A percentile compares a stretch with the other conserved stretches of the same genome.
phyloP scores from a whole-genome alignment of 768 basidiomycete genomes.

The Melanogaster broomeanus region DNA sequence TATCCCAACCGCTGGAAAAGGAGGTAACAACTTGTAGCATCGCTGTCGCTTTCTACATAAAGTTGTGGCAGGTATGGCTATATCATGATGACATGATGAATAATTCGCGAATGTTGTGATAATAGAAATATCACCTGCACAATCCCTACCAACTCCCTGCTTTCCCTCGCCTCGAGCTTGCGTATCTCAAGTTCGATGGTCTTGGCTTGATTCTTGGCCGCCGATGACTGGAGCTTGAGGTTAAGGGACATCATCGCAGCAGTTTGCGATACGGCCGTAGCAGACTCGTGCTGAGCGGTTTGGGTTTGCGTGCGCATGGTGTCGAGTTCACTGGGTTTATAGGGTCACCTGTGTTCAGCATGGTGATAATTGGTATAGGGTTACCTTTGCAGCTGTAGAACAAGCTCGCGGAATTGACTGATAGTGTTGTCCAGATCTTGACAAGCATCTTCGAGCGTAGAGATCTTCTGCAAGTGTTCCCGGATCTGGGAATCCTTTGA shows the following conservation, averaged over 20 bases:
- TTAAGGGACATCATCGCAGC: constrained; percentile 95
- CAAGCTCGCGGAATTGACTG: constrained; percentile 89
- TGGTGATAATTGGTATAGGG: constrained; percentile 8
- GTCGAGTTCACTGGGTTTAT: constrained; percentile 75
- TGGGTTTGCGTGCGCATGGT: constrained; percentile 81
- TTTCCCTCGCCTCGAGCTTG: constrained; percentile 82
- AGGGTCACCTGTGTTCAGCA: constrained; percentile 10
- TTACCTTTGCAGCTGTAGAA: constrained; percentile 78
- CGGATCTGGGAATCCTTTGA: constrained; percentile 69
- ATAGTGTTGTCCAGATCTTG: constrained; percentile 89
- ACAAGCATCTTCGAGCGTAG: constrained; percentile 73
- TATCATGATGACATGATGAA: background rate
- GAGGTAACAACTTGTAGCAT: constrained; percentile 86
- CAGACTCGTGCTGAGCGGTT: constrained; percentile 80
- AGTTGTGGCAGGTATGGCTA: constrained; percentile 91
- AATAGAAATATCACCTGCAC: constrained; percentile 58
- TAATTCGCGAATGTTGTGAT: background rate
- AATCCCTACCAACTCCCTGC: constrained; percentile 76
- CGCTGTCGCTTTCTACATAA: constrained; percentile 87
- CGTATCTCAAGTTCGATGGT: constrained; percentile 88
- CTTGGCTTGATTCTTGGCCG: constrained; percentile 86
- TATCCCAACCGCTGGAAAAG: constrained; percentile 89
- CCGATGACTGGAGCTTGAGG: constrained; percentile 89
- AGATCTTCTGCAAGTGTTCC: constrained; percentile 65
- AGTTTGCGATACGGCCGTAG: constrained; percentile 81